Evolutionary conservation across 257 asterid species (phyloP).

Genomic region (Agastache rugosa): DNA sequence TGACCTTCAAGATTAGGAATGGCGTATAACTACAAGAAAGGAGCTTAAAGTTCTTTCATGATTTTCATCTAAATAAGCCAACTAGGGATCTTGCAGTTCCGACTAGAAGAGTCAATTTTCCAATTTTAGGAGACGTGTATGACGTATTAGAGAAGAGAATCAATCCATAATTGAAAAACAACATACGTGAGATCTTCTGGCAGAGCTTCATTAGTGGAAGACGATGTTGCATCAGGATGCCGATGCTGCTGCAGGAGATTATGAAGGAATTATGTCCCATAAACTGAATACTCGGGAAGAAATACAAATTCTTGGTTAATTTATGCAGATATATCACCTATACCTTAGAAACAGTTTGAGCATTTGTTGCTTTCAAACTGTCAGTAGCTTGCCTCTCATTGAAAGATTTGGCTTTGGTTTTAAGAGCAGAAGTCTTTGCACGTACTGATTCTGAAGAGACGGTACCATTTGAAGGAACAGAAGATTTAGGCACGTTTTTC

Average conservation of each 20-base stretch:
- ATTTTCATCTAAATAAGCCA: constrained; percentile 15
- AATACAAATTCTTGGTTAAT: constrained; percentile 12
- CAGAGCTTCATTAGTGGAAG: constrained; percentile 46
- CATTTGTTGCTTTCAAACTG: constrained; percentile 33
- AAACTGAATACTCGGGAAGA: constrained; percentile 6
- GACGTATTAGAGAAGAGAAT: constrained; percentile 10
- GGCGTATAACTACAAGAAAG: constrained; percentile 12
- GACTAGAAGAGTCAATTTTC: constrained; percentile 19
- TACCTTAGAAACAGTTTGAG: constrained; percentile 45
- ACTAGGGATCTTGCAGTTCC: constrained; percentile 23
- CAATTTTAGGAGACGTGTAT: constrained; percentile 20
- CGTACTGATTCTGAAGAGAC: constrained; percentile 40
- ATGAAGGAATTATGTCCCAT: constrained; percentile 21
- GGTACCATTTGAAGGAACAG: constrained; percentile 53
- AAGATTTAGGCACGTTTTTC: constrained; percentile 40
- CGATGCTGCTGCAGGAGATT: constrained; percentile 44
- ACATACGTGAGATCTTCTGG: constrained; percentile 53
- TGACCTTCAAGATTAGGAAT: constrained; percentile 7
- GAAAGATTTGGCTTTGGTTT: constrained; percentile 43
- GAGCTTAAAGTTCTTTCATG: not conserved
- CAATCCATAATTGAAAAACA: constrained; percentile 21
- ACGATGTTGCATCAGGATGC: constrained; percentile 47
- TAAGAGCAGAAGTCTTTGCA: constrained; percentile 33
- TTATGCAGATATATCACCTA: constrained; percentile 23
- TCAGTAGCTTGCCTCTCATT: constrained; percentile 45